These are phyloP conservation scores for Suhomyces sp. DNA, from an alignment of 805 yeast species.

Conservation along the genomic window DNA sequence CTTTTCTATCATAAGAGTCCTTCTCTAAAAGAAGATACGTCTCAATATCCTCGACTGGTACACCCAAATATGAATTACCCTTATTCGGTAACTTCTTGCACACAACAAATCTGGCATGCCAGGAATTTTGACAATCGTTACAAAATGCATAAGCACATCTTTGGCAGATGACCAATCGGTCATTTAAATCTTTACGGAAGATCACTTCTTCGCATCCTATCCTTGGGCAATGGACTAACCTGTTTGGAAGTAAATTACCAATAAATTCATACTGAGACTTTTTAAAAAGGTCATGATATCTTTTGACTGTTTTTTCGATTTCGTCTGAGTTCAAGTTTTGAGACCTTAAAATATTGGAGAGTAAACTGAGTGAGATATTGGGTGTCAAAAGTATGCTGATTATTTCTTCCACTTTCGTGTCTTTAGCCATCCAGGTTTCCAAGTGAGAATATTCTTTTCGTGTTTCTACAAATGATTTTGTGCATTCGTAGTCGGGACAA, in stretches of 20 bases:
- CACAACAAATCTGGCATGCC: slow-evolving; percentile 54
- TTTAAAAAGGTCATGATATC: slow-evolving; percentile 40
- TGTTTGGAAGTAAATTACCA: slow-evolving; percentile 44
- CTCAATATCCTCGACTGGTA: slow-evolving; percentile 33
- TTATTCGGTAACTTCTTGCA: slow-evolving; percentile 34
- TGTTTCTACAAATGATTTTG: slow-evolving; percentile 21
- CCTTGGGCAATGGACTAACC: slow-evolving; percentile 54
- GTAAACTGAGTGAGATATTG: slow-evolving; percentile 34
- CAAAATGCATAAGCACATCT: slow-evolving; percentile 56
- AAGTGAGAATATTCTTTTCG: slow-evolving; percentile 20
- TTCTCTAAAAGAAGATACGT: slow-evolving; percentile 31
- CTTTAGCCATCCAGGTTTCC: slow-evolving; percentile 22
- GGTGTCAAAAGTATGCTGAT: slow-evolving; percentile 36
- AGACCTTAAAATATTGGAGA: slow-evolving; percentile 27
- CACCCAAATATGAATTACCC: slow-evolving; percentile 23
- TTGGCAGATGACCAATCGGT: slow-evolving; percentile 48
- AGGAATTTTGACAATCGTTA: slow-evolving; percentile 53
- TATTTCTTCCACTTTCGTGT: slow-evolving; percentile 7
- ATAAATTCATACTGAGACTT: slow-evolving; percentile 44
- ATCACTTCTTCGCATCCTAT: slow-evolving; percentile 44
- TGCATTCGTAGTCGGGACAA: slow-evolving; percentile 58
- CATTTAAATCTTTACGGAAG: slow-evolving; percentile 46
- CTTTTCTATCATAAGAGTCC: slow-evolving; percentile 32
- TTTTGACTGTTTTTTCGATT: slow-evolving; percentile 19
- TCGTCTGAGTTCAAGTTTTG: slow-evolving; percentile 6